Conservation (phyloP, 106 monocot genomes). For the Apostasia ramifera region DNA sequence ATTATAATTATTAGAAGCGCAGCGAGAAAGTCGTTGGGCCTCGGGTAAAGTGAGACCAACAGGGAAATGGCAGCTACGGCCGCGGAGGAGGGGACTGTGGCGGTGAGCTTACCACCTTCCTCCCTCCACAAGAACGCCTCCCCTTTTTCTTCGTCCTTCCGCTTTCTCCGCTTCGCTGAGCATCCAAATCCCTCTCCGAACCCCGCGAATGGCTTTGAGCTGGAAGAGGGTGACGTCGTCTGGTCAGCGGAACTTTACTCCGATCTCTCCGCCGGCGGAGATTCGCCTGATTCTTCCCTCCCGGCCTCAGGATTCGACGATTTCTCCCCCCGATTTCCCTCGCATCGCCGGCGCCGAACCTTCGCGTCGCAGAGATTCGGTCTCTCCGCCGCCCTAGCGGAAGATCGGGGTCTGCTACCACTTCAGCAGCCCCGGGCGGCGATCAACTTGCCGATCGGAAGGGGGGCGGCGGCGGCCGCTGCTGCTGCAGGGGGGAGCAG, state of each 20-base stretch:
- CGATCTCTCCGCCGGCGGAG: not conserved
- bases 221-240: slow-evolving; percentile 72
- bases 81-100: not conserved
- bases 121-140: not conserved
- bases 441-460: slow-evolving; percentile 11
- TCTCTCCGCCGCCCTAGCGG: slow-evolving; percentile 46
- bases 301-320: not conserved
- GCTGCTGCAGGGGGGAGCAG: not conserved
- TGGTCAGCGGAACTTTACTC: slow-evolving; percentile 29
- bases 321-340: not conserved
- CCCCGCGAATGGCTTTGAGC: slow-evolving; percentile 21
- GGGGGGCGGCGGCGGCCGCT: not conserved
- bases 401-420: slow-evolving; percentile 5
- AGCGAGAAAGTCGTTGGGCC: too few species aligned
- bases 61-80: not conserved
- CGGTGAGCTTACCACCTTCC: not conserved
- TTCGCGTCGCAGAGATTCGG: slow-evolving; percentile 34
- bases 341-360: slow-evolving; percentile 1
- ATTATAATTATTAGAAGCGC: too few species aligned
- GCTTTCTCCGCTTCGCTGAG: slow-evolving; percentile 38
- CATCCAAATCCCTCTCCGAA: slow-evolving; percentile 17
- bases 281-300: slow-evolving; percentile 3
- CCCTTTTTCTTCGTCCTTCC: slow-evolving; percentile 16
- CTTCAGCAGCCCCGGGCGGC: slow-evolving; percentile 6
- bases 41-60: not conserved